These are phyloP conservation scores for Hygrophorus pudorinus DNA, from an alignment of 768 basidiomycete species.

Conservation along the genomic window DNA sequence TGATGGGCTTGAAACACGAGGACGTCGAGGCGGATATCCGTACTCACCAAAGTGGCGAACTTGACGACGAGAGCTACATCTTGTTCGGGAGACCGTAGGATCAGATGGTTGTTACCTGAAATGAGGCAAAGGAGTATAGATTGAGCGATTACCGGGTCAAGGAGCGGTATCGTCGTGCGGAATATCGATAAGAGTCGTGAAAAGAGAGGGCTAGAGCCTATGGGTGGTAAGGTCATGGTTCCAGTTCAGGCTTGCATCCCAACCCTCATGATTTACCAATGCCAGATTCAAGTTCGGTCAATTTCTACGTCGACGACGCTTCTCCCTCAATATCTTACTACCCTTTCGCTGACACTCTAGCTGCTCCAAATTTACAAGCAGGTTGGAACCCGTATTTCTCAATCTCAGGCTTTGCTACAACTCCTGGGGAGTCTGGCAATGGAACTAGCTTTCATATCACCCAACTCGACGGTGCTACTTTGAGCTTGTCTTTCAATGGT, in stretches of 20 bases:
- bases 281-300: slow-evolving; percentile 2
- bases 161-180: slow-evolving; percentile 31
- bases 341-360: slow-evolving; percentile 49
- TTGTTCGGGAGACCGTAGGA: slow-evolving; percentile 56
- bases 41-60: slow-evolving; percentile 47
- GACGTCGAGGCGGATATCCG: slow-evolving; percentile 4
- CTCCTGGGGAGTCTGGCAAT: slow-evolving; percentile 33
- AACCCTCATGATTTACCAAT: too few relatives aligned
- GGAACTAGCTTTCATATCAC: slow-evolving; percentile 59
- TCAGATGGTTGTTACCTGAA: slow-evolving; percentile 50
- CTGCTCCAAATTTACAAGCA: slow-evolving; percentile 33
- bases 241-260: not conserved
- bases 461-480: slow-evolving; percentile 42
- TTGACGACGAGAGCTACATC: slow-evolving; percentile 52
- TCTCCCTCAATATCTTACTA: slow-evolving; percentile 54
- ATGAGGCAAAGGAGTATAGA: slow-evolving; percentile 57
- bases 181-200: slow-evolving; percentile 38
- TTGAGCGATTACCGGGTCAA: slow-evolving; percentile 57
- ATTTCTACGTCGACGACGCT: slow-evolving; percentile 52
- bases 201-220: slow-evolving; percentile 39
- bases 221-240: slow-evolving; percentile 19
- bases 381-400: slow-evolving; percentile 67
- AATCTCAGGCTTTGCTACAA: slow-evolving; percentile 34
- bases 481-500: slow-evolving; percentile 58
- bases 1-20: not conserved